Evolutionary conservation across 495 filamentous ascomycete genomes (phyloP).

Genomic region (Parathielavia appendiculata): DNA sequence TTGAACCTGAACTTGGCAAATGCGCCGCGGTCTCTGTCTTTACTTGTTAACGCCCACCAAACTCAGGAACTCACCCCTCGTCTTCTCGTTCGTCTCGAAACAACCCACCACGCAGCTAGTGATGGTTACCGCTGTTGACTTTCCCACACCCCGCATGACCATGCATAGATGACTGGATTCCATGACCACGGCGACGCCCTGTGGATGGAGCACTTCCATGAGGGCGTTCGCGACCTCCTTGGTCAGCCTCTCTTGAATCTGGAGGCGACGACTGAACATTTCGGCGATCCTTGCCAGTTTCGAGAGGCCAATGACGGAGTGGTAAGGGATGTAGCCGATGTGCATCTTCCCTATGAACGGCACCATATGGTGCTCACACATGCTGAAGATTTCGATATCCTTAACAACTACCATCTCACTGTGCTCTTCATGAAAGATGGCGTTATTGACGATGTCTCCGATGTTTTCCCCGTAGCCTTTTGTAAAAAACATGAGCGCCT

Average conservation of each 20-base stretch:
- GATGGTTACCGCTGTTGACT: conserved; percentile 75
- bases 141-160: conserved; percentile 92
- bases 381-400: conserved; percentile 89
- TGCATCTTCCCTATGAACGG: conserved; percentile 98
- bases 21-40: too few relatives aligned
- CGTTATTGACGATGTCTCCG: conserved; percentile 82
- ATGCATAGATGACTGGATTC: conserved; percentile 95
- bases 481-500: conserved; percentile 96
- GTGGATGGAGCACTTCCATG: conserved; percentile 86
- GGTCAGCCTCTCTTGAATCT: conserved; percentile 95
- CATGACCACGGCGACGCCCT: conserved; percentile 93
- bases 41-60: conserved; percentile 58
- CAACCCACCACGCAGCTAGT: conserved; percentile 95
- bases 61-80: conserved; percentile 86
- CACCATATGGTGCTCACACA: conserved; percentile 97
- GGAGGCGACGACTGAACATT: conserved; percentile 91
- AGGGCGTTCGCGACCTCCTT: conserved; percentile 94
- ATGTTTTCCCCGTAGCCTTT: conserved; percentile 97
- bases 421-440: conserved; percentile 94
- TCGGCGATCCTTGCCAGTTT: conserved; percentile 93
- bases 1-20: too few relatives aligned
- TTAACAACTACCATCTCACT: conserved; percentile 97
- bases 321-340: conserved; percentile 90
- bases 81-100: conserved; percentile 87
- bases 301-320: conserved; percentile 83